Evolutionary conservation across 192 early-diverging fungal species (phyloP).

Genomic region (Backusella mclennaniae): DNA sequence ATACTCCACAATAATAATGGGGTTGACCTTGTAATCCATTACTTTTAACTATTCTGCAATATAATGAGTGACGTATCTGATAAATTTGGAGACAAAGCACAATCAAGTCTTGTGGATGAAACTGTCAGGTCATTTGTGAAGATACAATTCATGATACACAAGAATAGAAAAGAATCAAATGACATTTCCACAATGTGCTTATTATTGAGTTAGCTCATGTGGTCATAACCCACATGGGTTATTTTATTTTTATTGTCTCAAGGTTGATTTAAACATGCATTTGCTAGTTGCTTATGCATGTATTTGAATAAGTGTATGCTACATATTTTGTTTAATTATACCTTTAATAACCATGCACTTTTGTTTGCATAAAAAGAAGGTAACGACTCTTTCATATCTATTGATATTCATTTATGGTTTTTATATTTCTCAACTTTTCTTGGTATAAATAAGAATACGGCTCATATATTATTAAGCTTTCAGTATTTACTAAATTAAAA

Average conservation of each 20-base stretch:
- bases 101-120: not conserved
- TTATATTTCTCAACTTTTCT: too few species aligned
- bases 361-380: not conserved
- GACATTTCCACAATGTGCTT: not conserved
- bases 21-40: too few species aligned
- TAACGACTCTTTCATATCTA: too few species aligned
- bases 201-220: not conserved
- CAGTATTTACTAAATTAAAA: not conserved
- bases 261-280: not conserved
- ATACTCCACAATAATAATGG: too few species aligned
- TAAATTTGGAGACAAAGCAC: not conserved
- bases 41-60: too few species aligned
- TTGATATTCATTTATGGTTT: too few species aligned
- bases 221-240: not conserved
- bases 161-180: not conserved
- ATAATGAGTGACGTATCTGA: too few species aligned
- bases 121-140: conserved; percentile 1
- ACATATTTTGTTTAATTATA: too few species aligned
- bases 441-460: too few species aligned
- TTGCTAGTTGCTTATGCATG: not conserved
- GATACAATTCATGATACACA: not conserved
- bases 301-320: not conserved
- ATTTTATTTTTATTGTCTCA: not conserved
- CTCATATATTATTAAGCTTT: not conserved
- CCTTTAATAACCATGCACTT: not conserved